phyloP scores from a whole-genome alignment of 768 basidiomycete genomes.

The Trametes cingulata region DNA sequence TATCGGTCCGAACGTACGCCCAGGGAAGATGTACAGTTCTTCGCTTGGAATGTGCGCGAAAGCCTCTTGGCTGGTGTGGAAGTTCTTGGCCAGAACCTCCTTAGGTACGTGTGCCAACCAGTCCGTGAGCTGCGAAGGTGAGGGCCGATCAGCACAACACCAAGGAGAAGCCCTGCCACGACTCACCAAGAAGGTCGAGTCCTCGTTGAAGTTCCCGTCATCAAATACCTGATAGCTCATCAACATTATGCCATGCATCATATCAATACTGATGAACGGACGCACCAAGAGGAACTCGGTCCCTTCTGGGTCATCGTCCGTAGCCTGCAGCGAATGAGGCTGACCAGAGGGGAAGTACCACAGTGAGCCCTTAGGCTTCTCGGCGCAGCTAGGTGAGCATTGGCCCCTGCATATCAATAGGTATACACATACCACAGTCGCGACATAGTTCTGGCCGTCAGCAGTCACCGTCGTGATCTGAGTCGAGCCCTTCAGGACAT shows the following conservation, averaged over 20 bases:
- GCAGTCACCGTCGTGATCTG: constrained; percentile 51
- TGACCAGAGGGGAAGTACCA: constrained; percentile 42
- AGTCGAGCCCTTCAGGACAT: constrained; percentile 30
- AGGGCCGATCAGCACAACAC: neutral
- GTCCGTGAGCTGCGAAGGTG: constrained; percentile 28
- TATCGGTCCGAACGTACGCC: constrained; percentile 5
- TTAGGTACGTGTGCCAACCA: constrained; percentile 37
- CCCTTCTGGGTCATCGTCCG: constrained; percentile 27
- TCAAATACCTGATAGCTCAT: constrained; percentile 42
- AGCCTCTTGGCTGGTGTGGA: constrained; percentile 28
- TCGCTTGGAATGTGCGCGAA: constrained; percentile 32
- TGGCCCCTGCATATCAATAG: neutral
- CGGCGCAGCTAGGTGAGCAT: neutral
- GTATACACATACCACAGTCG: constrained; percentile 32
- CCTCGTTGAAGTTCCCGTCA: constrained; percentile 38
- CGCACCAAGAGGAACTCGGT: constrained; percentile 30
- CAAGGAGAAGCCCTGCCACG: neutral
- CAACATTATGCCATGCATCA: too few species aligned
- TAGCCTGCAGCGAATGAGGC: constrained; percentile 41
- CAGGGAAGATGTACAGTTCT: constrained; percentile 34
- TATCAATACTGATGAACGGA: neutral
- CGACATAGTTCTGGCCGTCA: constrained; percentile 49
- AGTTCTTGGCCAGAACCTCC: constrained; percentile 40
- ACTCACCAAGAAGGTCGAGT: constrained; percentile 36
- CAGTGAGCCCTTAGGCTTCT: constrained; percentile 30